Percentiles rank a stretch among this genome's conserved stretches.
These are phyloP conservation scores for Naganishia friedmannii DNA, from an alignment of 768 basidiomycete genomes.

Conservation along the genomic window DNA sequence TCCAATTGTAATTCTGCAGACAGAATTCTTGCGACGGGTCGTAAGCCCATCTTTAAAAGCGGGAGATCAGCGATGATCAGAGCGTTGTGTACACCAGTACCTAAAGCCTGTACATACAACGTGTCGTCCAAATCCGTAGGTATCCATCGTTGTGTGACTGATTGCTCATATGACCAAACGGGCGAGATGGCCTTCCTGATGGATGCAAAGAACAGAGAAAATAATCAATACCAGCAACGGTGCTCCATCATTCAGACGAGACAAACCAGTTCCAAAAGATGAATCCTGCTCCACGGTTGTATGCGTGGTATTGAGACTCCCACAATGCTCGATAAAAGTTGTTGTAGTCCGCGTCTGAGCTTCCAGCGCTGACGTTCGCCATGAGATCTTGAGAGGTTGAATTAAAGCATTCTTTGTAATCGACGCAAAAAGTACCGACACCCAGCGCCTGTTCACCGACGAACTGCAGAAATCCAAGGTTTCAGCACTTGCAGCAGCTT, in stretches of 20 bases:
- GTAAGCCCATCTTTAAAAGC: slow-evolving; percentile 21
- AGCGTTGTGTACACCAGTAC: not conserved
- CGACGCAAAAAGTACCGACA: slow-evolving; percentile 43
- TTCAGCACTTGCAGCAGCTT: not conserved
- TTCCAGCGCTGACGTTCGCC: slow-evolving; percentile 35
- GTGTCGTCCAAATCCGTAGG: slow-evolving; percentile 41
- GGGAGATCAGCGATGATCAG: not conserved
- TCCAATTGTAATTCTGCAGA: slow-evolving; percentile 27
- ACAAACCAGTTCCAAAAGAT: slow-evolving; percentile 39
- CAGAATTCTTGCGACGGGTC: slow-evolving; percentile 26
- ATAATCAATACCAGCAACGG: not conserved
- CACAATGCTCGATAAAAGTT: slow-evolving; percentile 44
- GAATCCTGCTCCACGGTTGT: slow-evolving; percentile 43
- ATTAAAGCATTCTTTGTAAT: slow-evolving; percentile 42
- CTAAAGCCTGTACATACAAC: slow-evolving; percentile 32
- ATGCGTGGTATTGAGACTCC: slow-evolving; percentile 44
- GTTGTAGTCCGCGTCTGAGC: slow-evolving; percentile 36
- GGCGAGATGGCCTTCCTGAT: slow-evolving; percentile 29
- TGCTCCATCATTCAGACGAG: not conserved
- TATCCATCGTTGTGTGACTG: slow-evolving; percentile 44
- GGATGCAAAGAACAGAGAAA: not conserved
- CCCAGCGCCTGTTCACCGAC: slow-evolving; percentile 46
- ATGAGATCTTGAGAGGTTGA: slow-evolving; percentile 19
- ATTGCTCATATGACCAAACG: slow-evolving; percentile 44
- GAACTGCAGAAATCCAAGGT: slow-evolving; percentile 28